These are phyloP conservation scores for Coemansia sp. DNA, from an alignment of 192 early-diverging fungal genomes.

Conservation along the genomic window DNA sequence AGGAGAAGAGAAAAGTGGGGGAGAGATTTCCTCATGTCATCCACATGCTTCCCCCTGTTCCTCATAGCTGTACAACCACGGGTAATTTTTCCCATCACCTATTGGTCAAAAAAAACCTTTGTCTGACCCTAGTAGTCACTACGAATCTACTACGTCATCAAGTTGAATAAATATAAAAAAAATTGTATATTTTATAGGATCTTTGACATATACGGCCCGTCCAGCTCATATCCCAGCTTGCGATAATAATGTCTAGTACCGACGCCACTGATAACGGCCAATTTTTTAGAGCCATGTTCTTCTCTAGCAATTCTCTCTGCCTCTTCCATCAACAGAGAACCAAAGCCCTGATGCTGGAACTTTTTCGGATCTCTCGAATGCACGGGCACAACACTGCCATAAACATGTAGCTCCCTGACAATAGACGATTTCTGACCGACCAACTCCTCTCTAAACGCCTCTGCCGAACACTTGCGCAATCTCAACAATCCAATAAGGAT, in stretches of 20 bases:
- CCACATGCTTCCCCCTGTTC: neutral
- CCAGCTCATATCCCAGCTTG: slow-evolving; percentile 94
- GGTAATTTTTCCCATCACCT: neutral
- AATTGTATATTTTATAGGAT: slow-evolving; percentile 52
- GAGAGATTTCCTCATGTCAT: neutral
- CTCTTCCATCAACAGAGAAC: slow-evolving; percentile 99
- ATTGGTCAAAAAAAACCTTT: neutral
- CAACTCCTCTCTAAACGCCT: slow-evolving; percentile 92
- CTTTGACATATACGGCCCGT: slow-evolving; percentile 98
- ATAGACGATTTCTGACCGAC: slow-evolving; percentile 84
- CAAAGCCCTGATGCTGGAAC: slow-evolving; percentile 99
- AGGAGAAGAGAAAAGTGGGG: neutral
- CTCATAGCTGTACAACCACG: neutral
- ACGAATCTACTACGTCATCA: no score
- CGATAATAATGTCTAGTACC: slow-evolving; percentile 98
- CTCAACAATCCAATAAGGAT: slow-evolving; percentile 95
- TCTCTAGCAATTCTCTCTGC: slow-evolving; percentile 97
- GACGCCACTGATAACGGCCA: slow-evolving; percentile 96
- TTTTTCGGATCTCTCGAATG: slow-evolving; percentile 96
- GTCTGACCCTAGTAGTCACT: neutral
- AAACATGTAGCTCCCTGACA: slow-evolving; percentile 97
- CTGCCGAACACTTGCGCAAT: slow-evolving; percentile 89
- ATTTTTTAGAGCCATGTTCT: slow-evolving; percentile 93
- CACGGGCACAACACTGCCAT: slow-evolving; percentile 95
- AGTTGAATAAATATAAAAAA: no score